Base-by-base conservation (phyloP, 805 yeast species). In the Maudiozyma turicensis region DNA sequence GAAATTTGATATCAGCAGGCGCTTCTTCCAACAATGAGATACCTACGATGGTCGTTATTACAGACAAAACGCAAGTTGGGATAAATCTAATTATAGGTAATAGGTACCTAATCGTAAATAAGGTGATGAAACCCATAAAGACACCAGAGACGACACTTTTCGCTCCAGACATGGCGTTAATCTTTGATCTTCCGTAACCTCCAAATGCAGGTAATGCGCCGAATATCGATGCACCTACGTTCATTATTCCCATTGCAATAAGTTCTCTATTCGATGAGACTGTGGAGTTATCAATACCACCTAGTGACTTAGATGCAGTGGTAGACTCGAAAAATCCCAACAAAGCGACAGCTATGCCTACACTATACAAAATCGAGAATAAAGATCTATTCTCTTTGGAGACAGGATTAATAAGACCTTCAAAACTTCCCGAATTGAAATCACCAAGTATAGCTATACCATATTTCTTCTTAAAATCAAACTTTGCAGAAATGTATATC, bases 261-360 rank as follows among this genome's bases (percentile, higher is more conserved):
- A 91, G 69, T 63, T 91, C 99, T 52, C 97, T 76, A 64, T 93
- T 90, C 2, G 69, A 58, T 0, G 95, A 86, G 9, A 89, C 77
- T 0, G 87, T 82, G 35, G 77, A 45, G 53, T 86, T 84, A 53
- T 79, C 80, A n/a, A 75, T 72, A 1, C 90, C 75, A 0, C 95
- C 93, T 30, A 93, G 69, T 0, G 95, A 78, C 64, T 93, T 87
- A 15, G 90, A 85, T 0, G 97, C 96, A 0, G 96, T 89, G 0
- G 96, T 86, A 7, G 95, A 83, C 64, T 91, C 97, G 57, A 91
- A 86, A 61, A 91, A 88, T 0, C 98, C 98, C 37, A 91, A 69
- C 60, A 88, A 77, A 0, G 96, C 95, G 52, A 86, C 79, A 50
- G 84, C 74, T 52, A 89, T 79, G 0, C 93, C 78, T 0, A 91